Evolutionary conservation across 2,329 filamentous ascomycete species (phyloP).

Genomic region (Scedosporium aurantiacum): DNA sequence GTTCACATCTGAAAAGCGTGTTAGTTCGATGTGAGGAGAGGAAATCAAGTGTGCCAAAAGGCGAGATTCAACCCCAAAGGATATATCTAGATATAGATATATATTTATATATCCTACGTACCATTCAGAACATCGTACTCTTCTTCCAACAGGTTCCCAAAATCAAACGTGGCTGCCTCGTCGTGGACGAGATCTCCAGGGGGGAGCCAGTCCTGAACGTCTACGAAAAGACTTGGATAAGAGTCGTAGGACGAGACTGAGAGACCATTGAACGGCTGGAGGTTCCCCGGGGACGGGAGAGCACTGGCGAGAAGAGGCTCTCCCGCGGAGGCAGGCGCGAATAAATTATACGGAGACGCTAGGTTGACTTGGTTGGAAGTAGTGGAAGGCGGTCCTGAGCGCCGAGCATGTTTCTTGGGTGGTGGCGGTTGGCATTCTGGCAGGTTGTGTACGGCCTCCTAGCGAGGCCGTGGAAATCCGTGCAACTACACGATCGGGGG

Average conservation of each 20-base stretch:
- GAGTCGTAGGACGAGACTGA: neutral
- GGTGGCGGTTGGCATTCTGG: slow-evolving; percentile 4
- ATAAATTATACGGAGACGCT: neutral
- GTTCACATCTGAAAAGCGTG: neutral
- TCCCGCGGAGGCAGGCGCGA: neutral
- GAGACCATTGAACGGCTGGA: neutral
- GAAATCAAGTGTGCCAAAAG: no score
- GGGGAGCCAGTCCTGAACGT: neutral
- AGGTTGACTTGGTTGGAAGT: neutral
- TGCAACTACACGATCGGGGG: neutral
- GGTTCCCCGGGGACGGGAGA: neutral
- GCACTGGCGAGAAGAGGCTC: neutral
- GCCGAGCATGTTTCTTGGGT: neutral
- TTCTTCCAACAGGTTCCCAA: neutral
- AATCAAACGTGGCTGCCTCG: neutral
- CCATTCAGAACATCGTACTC: neutral
- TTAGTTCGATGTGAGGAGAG: neutral
- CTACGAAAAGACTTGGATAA: neutral
- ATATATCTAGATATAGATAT: no score
- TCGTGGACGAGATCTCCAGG: neutral
- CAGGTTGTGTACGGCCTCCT: slow-evolving; percentile 3
- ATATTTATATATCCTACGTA: slow-evolving; percentile 1
- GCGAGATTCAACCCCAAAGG: no score
- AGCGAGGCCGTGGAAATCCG: neutral
- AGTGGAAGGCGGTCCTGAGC: neutral